Evolutionary conservation across 768 basidiomycete genomes (phyloP).

Genomic region (Candolleomyces aberdarensis): DNA sequence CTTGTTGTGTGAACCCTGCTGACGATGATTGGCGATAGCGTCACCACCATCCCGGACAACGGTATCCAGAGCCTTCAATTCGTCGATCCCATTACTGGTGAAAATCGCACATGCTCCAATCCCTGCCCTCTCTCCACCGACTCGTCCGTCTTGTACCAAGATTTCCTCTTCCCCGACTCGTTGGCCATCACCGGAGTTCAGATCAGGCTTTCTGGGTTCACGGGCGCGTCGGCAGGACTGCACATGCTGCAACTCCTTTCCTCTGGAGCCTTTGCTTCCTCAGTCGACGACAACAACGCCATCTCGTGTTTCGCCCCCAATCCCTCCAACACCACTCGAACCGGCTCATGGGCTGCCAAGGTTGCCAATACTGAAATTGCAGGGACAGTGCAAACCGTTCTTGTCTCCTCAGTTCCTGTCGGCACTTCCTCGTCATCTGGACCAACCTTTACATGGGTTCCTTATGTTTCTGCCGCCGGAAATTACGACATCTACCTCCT

Average conservation of each 20-base stretch:
- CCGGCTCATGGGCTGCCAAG: constrained; percentile 68
- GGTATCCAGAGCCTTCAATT: constrained; percentile 73
- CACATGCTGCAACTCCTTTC: constrained; percentile 92
- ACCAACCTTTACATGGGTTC: constrained; percentile 88
- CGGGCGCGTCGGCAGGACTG: constrained; percentile 74
- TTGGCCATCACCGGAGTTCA: constrained; percentile 85
- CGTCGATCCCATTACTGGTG: constrained; percentile 69
- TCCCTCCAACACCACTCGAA: constrained; percentile 63
- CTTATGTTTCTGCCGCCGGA: constrained; percentile 88
- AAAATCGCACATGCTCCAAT: constrained; percentile 73
- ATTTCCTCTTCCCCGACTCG: constrained; percentile 76
- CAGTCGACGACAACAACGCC: constrained; percentile 55
- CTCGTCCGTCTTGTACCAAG: constrained; percentile 79
- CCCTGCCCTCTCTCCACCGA: constrained; percentile 81
- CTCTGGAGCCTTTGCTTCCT: constrained; percentile 86
- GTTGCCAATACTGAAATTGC: constrained; percentile 70
- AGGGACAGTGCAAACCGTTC: constrained; percentile 74
- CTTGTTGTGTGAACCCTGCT: constrained; percentile 8
- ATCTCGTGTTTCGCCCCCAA: constrained; percentile 76
- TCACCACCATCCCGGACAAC: constrained; percentile 90
- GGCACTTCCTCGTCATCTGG: constrained; percentile 56
- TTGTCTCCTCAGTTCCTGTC: constrained; percentile 64
- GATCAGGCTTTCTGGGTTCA: constrained; percentile 74
- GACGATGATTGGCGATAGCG: constrained; percentile 38
- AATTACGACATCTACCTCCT: constrained; percentile 81